A percentile compares a stretch with the other conserved stretches of the same genome.
These are phyloP conservation scores for Fusarium fracticaudum DNA, from an alignment of 2,329 filamentous ascomycete genomes.

Conservation along the genomic window DNA sequence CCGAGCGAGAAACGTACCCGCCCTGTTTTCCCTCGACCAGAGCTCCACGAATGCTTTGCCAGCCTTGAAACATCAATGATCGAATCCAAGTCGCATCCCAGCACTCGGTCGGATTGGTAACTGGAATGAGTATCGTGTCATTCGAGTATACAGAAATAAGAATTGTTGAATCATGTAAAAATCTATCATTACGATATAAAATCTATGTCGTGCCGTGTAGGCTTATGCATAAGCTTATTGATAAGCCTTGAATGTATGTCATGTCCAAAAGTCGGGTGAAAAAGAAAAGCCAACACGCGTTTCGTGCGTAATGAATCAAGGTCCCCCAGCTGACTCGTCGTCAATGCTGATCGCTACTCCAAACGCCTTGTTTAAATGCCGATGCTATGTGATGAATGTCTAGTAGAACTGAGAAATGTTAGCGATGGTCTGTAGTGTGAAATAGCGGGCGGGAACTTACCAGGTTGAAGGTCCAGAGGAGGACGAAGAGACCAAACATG, in stretches of 20 bases:
- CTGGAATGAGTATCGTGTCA: not conserved
- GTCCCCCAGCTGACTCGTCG: not conserved
- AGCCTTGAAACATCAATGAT: not conserved
- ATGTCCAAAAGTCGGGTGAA: slow-evolving; percentile 6
- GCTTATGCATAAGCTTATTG: slow-evolving; percentile 4
- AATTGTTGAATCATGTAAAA: not conserved
- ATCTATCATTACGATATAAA: slow-evolving; percentile 29
- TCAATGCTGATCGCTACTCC: slow-evolving; percentile 20
- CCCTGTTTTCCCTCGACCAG: not conserved
- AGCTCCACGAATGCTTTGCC: not conserved
- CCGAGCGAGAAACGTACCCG: not conserved
- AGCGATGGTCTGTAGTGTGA: not conserved
- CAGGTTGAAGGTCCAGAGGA: slow-evolving; percentile 32
- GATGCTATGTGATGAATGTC: not conserved
- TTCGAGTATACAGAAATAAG: fast-evolving
- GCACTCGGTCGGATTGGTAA: not conserved
- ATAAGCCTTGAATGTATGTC: slow-evolving; percentile 17
- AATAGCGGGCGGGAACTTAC: not conserved
- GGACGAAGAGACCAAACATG: slow-evolving; percentile 25
- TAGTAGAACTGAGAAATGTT: slow-evolving; percentile 25
- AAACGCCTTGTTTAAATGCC: slow-evolving; percentile 20
- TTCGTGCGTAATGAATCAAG: not conserved
- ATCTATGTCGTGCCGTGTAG: slow-evolving; percentile 30
- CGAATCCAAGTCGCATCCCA: no score
- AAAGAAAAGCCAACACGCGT: slow-evolving; percentile 6